Evolutionary conservation across 345 rosid genomes (phyloP).

Genomic region (Moringa oleifera): DNA sequence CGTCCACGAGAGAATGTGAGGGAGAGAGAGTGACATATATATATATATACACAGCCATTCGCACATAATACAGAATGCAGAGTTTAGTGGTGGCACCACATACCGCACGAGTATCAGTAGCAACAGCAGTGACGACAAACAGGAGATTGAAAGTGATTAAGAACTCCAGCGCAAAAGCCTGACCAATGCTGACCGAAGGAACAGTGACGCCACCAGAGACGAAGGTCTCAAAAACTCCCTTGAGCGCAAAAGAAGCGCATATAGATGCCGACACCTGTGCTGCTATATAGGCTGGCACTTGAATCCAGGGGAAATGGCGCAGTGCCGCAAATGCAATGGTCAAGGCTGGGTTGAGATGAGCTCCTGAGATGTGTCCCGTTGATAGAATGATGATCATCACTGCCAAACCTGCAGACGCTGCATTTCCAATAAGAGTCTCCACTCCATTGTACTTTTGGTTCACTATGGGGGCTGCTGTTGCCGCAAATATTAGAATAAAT

Average conservation of each 20-base stretch:
- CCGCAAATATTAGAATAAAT: constrained; percentile 84
- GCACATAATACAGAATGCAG: background rate
- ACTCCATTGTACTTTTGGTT: constrained; percentile 72
- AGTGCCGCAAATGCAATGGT: constrained; percentile 85
- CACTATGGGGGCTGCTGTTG: constrained; percentile 92
- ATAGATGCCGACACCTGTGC: constrained; percentile 91
- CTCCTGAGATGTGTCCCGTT: constrained; percentile 95
- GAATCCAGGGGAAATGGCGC: constrained; percentile 92
- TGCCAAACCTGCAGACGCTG: constrained; percentile 85
- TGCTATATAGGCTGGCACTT: constrained; percentile 82
- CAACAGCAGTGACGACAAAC: constrained; percentile 91
- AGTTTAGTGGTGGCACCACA: constrained; percentile 13
- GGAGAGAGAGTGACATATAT: background rate
- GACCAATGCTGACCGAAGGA: constrained; percentile 67
- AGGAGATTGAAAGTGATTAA: constrained; percentile 84
- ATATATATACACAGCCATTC: background rate
- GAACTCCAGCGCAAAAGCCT: constrained; percentile 95
- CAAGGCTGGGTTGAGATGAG: constrained; percentile 89
- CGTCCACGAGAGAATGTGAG: background rate
- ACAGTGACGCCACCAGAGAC: constrained; percentile 97
- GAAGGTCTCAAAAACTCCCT: constrained; percentile 76
- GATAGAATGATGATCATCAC: constrained; percentile 91
- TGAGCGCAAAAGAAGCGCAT: constrained; percentile 90
- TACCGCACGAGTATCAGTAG: constrained; percentile 98
- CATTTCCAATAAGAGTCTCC: constrained; percentile 83